phyloP scores from a whole-genome alignment of 2,329 filamentous ascomycete species.

The Alternaria triticina region DNA sequence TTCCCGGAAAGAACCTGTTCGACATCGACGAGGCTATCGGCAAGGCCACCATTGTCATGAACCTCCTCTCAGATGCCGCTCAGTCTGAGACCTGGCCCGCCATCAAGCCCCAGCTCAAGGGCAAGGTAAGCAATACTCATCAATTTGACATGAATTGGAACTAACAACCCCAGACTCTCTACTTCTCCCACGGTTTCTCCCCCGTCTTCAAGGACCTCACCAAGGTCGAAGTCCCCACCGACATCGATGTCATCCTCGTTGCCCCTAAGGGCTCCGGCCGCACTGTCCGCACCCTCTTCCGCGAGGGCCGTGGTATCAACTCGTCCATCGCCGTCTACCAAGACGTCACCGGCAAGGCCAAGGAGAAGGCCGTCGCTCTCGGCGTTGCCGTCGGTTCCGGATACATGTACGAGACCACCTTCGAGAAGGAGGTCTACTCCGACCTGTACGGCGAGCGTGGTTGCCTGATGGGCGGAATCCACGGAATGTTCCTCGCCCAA shows the following conservation, averaged over 20 bases:
- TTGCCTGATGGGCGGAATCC: conserved; percentile 99
- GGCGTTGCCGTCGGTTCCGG: conserved; percentile 96
- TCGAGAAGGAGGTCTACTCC: conserved; percentile 99
- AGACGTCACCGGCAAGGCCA: conserved; percentile 95
- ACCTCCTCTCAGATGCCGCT: conserved; percentile 95
- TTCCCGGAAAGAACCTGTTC: conserved; percentile 98
- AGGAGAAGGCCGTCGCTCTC: conserved; percentile 96
- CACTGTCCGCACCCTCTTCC: conserved; percentile 98
- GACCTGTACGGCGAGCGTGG: conserved; percentile 99
- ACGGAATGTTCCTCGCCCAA: conserved; percentile 99
- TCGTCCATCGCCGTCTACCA: conserved; percentile 98
- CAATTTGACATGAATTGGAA: conserved; percentile 24
- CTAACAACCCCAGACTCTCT: conserved; percentile 74
- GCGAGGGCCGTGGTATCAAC: conserved; percentile 99
- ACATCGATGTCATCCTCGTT: conserved; percentile 99
- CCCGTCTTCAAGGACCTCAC: conserved; percentile 99
- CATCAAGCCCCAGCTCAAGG: conserved; percentile 99
- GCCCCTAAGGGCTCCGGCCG: conserved; percentile 99
- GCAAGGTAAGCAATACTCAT: conserved; percentile 71
- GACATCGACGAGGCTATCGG: conserved; percentile 96
- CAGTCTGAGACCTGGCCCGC: conserved; percentile 98
- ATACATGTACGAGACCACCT: conserved; percentile 99
- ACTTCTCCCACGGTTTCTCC: conserved; percentile 99
- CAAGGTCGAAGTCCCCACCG: conserved; percentile 93
- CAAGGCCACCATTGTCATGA: conserved; percentile 96